Evolutionary conservation across 2,329 filamentous ascomycete genomes (phyloP).

Genomic region (Trematosphaeria pertusa): DNA sequence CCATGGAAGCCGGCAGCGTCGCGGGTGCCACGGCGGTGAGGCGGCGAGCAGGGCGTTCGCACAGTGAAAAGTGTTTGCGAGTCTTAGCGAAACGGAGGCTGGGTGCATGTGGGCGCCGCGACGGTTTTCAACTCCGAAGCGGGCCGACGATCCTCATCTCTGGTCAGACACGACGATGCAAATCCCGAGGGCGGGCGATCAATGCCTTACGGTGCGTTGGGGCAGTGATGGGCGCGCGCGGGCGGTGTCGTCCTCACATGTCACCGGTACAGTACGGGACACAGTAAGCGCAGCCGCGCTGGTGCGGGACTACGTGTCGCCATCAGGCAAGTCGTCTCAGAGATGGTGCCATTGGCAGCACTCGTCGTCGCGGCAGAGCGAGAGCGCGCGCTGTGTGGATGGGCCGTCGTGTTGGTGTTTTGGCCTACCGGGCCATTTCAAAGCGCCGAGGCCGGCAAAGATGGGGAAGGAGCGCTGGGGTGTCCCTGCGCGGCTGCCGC

Average conservation of each 20-base stretch:
- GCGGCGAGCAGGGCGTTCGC: conserved; percentile 7
- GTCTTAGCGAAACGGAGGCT: background rate
- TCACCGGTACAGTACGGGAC: background rate
- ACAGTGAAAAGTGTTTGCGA: background rate
- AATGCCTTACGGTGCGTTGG: conserved; percentile 20
- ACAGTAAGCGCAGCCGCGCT: no score
- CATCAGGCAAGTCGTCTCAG: no score
- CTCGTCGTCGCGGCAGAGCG: background rate
- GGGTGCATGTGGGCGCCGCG: conserved; percentile 3
- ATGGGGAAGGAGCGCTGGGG: conserved; percentile 2
- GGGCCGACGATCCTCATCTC: conserved; percentile 28
- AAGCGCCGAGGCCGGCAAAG: conserved; percentile 1
- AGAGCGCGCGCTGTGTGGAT: background rate
- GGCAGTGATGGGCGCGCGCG: background rate
- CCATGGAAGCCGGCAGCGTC: conserved; percentile 13
- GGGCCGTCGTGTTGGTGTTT: conserved; percentile 10
- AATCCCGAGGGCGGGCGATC: conserved; percentile 29
- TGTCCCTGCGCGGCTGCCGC: background rate
- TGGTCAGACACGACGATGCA: conserved; percentile 23
- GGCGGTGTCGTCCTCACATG: conserved; percentile 4
- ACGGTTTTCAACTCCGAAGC: conserved; percentile 15
- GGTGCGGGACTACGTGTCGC: no score
- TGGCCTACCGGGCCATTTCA: conserved; percentile 8
- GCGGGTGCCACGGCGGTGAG: conserved; percentile 9
- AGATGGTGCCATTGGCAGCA: no score